Evolutionary conservation across 108 stramenopile genomes (phyloP).

Genomic region (Phaeodactylum tricornutum): DNA sequence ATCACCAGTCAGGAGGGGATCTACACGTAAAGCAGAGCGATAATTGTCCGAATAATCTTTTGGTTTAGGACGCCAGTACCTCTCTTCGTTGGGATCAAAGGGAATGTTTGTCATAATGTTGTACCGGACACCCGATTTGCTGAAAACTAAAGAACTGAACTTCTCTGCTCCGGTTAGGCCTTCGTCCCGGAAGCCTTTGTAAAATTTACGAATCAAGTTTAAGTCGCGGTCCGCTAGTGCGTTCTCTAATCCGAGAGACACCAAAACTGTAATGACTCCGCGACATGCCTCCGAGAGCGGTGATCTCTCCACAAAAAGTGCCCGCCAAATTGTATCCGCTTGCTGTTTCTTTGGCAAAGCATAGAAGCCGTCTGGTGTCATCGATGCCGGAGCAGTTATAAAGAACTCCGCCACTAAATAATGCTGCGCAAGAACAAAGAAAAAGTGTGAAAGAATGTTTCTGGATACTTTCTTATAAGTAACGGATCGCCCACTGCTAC

Average conservation of each 20-base stretch:
- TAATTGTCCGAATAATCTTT: constrained; percentile 44
- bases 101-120: constrained; percentile 93
- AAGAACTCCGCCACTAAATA: constrained; percentile 88
- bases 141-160: constrained; percentile 47
- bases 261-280: constrained; percentile 72
- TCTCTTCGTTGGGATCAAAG: constrained; percentile 66
- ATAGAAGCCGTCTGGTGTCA: constrained; percentile 55
- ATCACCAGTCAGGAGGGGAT: constrained; percentile 81
- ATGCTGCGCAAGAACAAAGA: constrained; percentile 22
- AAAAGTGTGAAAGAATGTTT: not conserved
- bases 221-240: constrained; percentile 51
- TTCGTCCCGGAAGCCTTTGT: constrained; percentile 28
- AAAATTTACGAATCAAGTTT: constrained; percentile 47
- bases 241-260: constrained; percentile 35
- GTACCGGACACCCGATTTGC: constrained; percentile 55
- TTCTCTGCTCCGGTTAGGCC: constrained; percentile 36
- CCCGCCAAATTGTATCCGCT: constrained; percentile 77
- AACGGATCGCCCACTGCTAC: not conserved
- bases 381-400: constrained; percentile 58
- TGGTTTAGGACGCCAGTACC: constrained; percentile 58
- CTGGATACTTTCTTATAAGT: not conserved
- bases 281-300: constrained; percentile 84
- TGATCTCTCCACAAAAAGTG: constrained; percentile 63
- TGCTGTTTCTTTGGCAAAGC: constrained; percentile 40
- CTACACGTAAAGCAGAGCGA: constrained; percentile 81